phyloP scores from a whole-genome alignment of 345 rosid genomes.

The Moricandia moricandioides region DNA sequence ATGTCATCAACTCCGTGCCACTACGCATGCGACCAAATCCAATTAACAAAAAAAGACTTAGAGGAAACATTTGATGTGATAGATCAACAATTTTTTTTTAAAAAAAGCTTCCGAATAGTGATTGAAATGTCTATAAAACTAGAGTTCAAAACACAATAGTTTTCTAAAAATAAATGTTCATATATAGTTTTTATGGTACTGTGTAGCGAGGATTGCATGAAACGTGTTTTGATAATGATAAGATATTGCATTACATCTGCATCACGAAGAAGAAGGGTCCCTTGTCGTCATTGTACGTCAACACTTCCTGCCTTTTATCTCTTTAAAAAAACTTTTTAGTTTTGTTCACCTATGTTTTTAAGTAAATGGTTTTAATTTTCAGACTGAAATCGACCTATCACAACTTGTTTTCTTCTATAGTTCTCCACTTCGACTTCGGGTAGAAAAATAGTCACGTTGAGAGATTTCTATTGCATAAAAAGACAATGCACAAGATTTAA shows the following conservation, averaged over 20 bases:
- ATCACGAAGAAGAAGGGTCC: background rate
- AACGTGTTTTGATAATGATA: constrained; percentile 11
- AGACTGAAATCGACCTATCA: constrained; percentile 16
- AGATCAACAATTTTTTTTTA: background rate
- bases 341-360: background rate
- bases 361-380: background rate
- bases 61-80: background rate
- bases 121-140: background rate
- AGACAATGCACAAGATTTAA: constrained; percentile 9
- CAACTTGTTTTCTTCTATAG: background rate
- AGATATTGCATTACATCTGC: constrained; percentile 13
- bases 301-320: background rate
- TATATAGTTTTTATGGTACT: background rate
- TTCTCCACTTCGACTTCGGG: background rate
- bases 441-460: constrained; percentile 4
- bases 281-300: constrained; percentile 2
- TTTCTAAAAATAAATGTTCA: no score
- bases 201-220: background rate
- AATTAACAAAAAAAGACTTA: background rate
- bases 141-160: background rate
- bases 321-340: no score
- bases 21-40: background rate
- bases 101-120: background rate
- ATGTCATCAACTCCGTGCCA: background rate
- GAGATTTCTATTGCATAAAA: background rate